Percentiles rank a stretch among this genome's conserved stretches.
Evolutionary conservation across 192 early-diverging fungal genomes (phyloP).

Genomic region (Podila epicladia): DNA sequence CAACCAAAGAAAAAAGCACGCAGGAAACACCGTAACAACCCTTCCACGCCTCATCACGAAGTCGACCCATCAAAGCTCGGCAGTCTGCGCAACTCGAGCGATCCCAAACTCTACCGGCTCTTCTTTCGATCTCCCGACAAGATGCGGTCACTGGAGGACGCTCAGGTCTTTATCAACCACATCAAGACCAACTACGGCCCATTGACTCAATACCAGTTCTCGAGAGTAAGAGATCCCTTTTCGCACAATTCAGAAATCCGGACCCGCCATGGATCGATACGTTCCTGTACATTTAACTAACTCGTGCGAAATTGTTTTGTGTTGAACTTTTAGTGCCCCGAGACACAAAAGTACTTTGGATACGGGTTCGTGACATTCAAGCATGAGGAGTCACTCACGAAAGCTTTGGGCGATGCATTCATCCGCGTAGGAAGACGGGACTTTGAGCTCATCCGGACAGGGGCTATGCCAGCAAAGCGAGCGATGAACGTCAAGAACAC

Average conservation of each 20-base stretch:
- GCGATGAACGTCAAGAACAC: slow-evolving; percentile 13
- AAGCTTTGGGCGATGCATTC: slow-evolving; percentile 25
- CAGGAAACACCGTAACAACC: neutral
- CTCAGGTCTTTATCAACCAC: slow-evolving; percentile 47
- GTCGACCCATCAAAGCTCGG: neutral
- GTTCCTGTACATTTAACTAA: neutral
- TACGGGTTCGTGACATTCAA: slow-evolving; percentile 49
- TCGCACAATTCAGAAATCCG: neutral
- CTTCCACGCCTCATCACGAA: neutral
- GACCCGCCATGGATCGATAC: neutral
- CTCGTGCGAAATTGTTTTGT: neutral
- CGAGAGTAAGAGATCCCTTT: slow-evolving; percentile 17
- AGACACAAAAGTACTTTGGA: slow-evolving; percentile 45
- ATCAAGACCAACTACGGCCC: slow-evolving; percentile 38
- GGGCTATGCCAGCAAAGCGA: slow-evolving; percentile 7
- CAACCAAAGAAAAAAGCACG: no score
- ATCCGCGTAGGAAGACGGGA: slow-evolving; percentile 42
- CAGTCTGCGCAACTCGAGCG: neutral
- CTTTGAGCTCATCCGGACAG: slow-evolving; percentile 31
- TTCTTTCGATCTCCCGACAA: slow-evolving; percentile 51
- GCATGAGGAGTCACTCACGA: slow-evolving; percentile 30
- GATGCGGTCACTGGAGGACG: slow-evolving; percentile 38
- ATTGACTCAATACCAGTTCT: slow-evolving; percentile 43
- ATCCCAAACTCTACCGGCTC: slow-evolving; percentile 27
- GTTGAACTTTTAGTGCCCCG: slow-evolving; percentile 20